Percentiles rank a stretch among this genome's conserved stretches.
phyloP scores from a whole-genome alignment of 1,139 yeast species.

The Saccharomyces hybrid region DNA sequence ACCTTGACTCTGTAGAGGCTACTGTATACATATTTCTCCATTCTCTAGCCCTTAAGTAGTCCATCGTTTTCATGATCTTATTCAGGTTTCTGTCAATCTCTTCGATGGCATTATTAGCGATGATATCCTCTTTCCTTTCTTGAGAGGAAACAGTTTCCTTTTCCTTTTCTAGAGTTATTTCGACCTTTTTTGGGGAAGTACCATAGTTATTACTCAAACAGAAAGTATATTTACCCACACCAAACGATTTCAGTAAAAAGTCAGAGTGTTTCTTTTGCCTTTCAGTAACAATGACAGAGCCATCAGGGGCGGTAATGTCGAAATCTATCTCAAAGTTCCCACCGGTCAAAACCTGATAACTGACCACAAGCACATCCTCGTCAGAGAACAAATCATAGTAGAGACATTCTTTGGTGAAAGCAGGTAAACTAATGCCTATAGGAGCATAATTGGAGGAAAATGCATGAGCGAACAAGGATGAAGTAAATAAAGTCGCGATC shows the following conservation, averaged over 20 bases:
- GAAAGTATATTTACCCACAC: slow-evolving; percentile 56
- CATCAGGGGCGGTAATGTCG: slow-evolving; percentile 53
- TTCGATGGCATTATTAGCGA: slow-evolving; percentile 48
- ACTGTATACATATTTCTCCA: slow-evolving; percentile 70
- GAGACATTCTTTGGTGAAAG: slow-evolving; percentile 38
- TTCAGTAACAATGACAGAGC: slow-evolving; percentile 47
- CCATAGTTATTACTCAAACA: slow-evolving; percentile 62
- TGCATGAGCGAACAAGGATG: slow-evolving; percentile 7
- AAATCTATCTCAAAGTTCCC: slow-evolving; percentile 65
- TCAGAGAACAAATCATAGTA: slow-evolving; percentile 32
- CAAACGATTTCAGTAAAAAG: slow-evolving; percentile 44
- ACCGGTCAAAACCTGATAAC: slow-evolving; percentile 51
- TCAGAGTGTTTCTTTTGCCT: slow-evolving; percentile 53
- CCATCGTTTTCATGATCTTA: slow-evolving; percentile 50
- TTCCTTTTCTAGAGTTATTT: slow-evolving; percentile 52
- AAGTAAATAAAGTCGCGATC: neutral
- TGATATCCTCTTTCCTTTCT: slow-evolving; percentile 44
- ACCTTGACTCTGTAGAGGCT: slow-evolving; percentile 54
- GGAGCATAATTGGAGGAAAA: slow-evolving; percentile 29
- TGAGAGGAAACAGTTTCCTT: slow-evolving; percentile 16
- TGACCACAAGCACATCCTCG: slow-evolving; percentile 35
- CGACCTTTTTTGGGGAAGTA: slow-evolving; percentile 58
- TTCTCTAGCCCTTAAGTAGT: slow-evolving; percentile 63
- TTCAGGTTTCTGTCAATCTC: slow-evolving; percentile 54
- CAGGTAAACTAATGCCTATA: slow-evolving; percentile 32